Evolutionary conservation across 495 filamentous ascomycete species (phyloP), one percentile per base, ranked within the genome.

Genomic region (Venustampulla echinocandica): DNA sequence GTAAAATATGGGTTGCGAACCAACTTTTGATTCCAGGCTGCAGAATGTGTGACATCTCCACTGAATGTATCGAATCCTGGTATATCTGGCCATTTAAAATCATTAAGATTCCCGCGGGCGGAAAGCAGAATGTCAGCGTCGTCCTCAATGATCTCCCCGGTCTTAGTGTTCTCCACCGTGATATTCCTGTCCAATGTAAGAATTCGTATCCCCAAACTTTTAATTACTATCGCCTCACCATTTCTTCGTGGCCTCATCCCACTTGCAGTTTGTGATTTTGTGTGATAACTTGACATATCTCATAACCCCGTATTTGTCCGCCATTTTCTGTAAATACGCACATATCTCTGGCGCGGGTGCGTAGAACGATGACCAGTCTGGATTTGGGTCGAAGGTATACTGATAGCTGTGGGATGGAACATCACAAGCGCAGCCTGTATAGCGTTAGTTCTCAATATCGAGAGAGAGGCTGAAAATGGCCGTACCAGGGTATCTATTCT

Each of bases 321-420:
- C 79, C 5, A 81, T 54, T 0, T 65, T 58, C 44, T 82, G 71
- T 71, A 79, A 81, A 53, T 86, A 87, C 14, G 73, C 69, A 23
- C 70, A 64, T 32, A 87, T 85, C 56, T 87, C 82, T 10, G 58
- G 58, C 0, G 79, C 79, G 24, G 75, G 69, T 1, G 82, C 77
- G 47, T 80, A 85, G 44, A 80, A 70, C 50, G 80, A 70, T 0
- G 69, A 71, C 82, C 83, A 87, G 55, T 81, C 67, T 0, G 70
- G 69, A 47, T 84, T 85, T 2, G 80, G 79, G 10, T 69, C 67
- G 53, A 85, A 85, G 15, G 70, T 74, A 2, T 74, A 75, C 55
- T 84, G 80, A 56, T 87, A 87, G 11, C 75, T 75, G 65, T 87
- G 81, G 1, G 83, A 69, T 5, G 80, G 80, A n/a, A 84, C 77